phyloP scores from a whole-genome alignment of 208 protist genomes.

The Leptomonas seymouri region DNA sequence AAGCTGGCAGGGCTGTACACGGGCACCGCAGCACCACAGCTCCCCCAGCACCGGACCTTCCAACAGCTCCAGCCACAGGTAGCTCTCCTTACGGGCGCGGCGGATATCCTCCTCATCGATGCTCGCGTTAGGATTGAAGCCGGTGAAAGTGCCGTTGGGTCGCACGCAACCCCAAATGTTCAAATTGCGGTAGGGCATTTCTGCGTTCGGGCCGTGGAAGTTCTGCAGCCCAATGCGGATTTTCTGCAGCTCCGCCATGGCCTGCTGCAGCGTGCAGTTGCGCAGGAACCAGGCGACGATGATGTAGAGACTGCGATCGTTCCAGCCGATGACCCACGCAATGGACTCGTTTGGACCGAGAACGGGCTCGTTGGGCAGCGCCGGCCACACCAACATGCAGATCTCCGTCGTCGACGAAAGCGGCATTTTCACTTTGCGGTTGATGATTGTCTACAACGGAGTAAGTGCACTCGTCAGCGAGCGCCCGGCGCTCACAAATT shows the following conservation, averaged over 20 bases:
- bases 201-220: slow-evolving; percentile 7
- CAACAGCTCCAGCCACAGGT: slow-evolving; percentile 83
- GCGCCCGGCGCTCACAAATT: too few species aligned
- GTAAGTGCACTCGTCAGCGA: too few species aligned
- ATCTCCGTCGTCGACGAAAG: slow-evolving; percentile 48
- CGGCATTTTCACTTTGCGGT: slow-evolving; percentile 27
- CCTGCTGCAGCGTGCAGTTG: slow-evolving; percentile 42
- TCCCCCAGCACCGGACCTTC: slow-evolving; percentile 70
- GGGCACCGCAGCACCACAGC: slow-evolving; percentile 83
- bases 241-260: slow-evolving; percentile 35
- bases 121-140: not conserved
- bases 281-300: slow-evolving; percentile 63
- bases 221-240: slow-evolving; percentile 38
- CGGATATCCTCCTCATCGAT: slow-evolving; percentile 28
- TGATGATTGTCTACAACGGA: too few species aligned
- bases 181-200: slow-evolving; percentile 45
- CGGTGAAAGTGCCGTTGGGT: slow-evolving; percentile 14
- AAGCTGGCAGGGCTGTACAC: slow-evolving; percentile 82
- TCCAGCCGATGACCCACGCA: slow-evolving; percentile 85
- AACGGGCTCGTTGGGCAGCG: slow-evolving; percentile 20
- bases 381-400: slow-evolving; percentile 82
- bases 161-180: slow-evolving; percentile 66
- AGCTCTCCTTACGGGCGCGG: slow-evolving; percentile 48
- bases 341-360: slow-evolving; percentile 28
- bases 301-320: slow-evolving; percentile 71